A percentile compares a stretch with the other conserved stretches of the same genome.
Evolutionary conservation across 2,329 filamentous ascomycete species (phyloP).

Genomic region (Didymella lethalis): DNA sequence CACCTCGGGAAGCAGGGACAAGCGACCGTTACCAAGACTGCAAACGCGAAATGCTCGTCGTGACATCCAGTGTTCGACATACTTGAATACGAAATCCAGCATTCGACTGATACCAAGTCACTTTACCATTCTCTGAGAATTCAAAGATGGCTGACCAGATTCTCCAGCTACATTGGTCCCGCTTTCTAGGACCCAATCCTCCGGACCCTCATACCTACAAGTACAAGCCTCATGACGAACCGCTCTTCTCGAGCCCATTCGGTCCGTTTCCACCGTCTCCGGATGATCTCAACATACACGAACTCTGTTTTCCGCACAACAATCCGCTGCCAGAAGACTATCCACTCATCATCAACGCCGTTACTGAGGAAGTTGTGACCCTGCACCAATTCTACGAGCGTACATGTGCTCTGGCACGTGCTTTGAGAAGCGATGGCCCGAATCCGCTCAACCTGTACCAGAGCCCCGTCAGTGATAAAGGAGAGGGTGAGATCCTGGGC

Average conservation of each 20-base stretch:
- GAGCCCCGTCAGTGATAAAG: constrained; percentile 34
- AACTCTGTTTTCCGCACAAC: constrained; percentile 40
- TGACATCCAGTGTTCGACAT: not conserved
- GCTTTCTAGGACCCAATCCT: constrained; percentile 34
- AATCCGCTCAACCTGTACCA: constrained; percentile 33
- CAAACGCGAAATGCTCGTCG: not conserved
- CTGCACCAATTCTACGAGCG: constrained; percentile 41
- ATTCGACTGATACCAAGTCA: not conserved
- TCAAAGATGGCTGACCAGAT: constrained; percentile 33
- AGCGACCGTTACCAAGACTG: not conserved
- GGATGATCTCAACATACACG: constrained; percentile 41
- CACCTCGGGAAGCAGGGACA: constrained; percentile 16
- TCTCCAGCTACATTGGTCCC: constrained; percentile 38
- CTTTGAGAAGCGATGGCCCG: constrained; percentile 37
- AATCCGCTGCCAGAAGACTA: constrained; percentile 41
- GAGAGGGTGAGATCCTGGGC: constrained; percentile 43
- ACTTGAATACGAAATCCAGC: not conserved
- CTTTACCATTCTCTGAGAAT: not conserved
- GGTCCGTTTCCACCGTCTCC: constrained; percentile 40
- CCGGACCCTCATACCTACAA: constrained; percentile 34
- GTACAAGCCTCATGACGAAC: constrained; percentile 28
- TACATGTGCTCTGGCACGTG: constrained; percentile 39
- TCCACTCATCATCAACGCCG: constrained; percentile 40
- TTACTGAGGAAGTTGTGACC: constrained; percentile 35
- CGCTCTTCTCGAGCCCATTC: constrained; percentile 39